These are phyloP conservation scores for Puccinia novopanici DNA, from an alignment of 1,284 basidiomycete species.

Conservation along the genomic window DNA sequence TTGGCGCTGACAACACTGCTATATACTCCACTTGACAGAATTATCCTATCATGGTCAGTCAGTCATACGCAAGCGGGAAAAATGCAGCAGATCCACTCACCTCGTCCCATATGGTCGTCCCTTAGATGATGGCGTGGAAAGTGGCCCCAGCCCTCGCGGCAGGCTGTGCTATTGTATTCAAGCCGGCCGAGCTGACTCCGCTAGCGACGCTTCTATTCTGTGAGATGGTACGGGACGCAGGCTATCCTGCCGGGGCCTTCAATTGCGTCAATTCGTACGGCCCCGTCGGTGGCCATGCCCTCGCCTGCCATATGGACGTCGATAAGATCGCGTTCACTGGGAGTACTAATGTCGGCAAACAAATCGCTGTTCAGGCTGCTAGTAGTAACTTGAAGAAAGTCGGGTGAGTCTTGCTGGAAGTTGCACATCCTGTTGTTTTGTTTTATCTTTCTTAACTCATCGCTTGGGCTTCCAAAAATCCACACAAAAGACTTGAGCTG, in stretches of 20 bases:
- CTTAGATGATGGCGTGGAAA: conserved; percentile 55
- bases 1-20: neutral
- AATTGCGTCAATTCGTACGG: conserved; percentile 58
- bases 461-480: conserved; percentile 51
- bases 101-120: no score
- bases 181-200: conserved; percentile 57
- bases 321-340: conserved; percentile 52
- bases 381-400: conserved; percentile 51
- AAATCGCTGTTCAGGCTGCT: conserved; percentile 28
- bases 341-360: conserved; percentile 40
- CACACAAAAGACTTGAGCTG: conserved; percentile 53
- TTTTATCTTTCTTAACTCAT: conserved; percentile 8
- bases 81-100: neutral
- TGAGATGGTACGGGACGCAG: conserved; percentile 52
- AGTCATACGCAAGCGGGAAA: conserved; percentile 4
- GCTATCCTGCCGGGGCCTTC: conserved; percentile 57
- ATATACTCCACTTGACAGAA: conserved; percentile 24
- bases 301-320: conserved; percentile 58
- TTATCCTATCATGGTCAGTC: conserved; percentile 53
- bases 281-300: conserved; percentile 56
- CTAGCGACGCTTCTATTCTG: conserved; percentile 55
- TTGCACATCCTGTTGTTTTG: neutral
- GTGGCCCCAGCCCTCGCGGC: conserved; percentile 58
- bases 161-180: conserved; percentile 57
- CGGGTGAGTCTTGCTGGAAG: conserved; percentile 8